A percentile compares a stretch with the other conserved stretches of the same genome.
phyloP scores from a whole-genome alignment of 75 land plant genomes.

The Pinus taeda region DNA sequence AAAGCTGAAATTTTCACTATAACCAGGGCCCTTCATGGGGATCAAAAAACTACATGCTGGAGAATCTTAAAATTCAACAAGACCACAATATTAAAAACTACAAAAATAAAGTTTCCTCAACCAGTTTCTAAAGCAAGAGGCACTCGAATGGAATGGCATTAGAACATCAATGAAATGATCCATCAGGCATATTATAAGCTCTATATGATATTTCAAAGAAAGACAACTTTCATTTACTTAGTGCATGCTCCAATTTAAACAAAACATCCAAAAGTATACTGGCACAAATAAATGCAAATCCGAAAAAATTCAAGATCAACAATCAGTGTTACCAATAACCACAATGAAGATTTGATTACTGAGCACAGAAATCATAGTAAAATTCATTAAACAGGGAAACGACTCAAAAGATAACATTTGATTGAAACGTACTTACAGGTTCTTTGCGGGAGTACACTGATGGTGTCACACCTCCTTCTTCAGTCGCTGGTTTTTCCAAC shows the following conservation, averaged over 20 bases:
- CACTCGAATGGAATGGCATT: not conserved
- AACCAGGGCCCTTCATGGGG: not conserved
- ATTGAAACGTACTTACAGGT: slow-evolving; percentile 57
- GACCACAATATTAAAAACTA: not conserved
- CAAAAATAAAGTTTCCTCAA: not conserved
- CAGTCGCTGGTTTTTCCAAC: slow-evolving; percentile 94
- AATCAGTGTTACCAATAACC: not conserved
- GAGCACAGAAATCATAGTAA: not conserved
- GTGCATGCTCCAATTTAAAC: not conserved
- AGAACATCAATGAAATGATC: not conserved
- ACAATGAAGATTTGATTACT: not conserved
- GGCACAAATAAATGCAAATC: not conserved
- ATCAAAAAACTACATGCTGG: not conserved
- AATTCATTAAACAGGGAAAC: not conserved
- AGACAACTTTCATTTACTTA: not conserved
- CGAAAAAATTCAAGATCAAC: not conserved
- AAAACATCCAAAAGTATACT: not conserved
- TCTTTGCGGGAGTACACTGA: slow-evolving; percentile 98
- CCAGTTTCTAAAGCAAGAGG: not conserved
- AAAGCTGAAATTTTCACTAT: not conserved
- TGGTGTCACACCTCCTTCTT: slow-evolving; percentile 90
- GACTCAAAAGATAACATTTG: not conserved
- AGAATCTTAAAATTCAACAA: not conserved
- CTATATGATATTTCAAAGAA: not conserved
- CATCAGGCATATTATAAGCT: no score